phyloP scores from a whole-genome alignment of 2,329 filamentous ascomycete species.

The Aspergillus unguis region DNA sequence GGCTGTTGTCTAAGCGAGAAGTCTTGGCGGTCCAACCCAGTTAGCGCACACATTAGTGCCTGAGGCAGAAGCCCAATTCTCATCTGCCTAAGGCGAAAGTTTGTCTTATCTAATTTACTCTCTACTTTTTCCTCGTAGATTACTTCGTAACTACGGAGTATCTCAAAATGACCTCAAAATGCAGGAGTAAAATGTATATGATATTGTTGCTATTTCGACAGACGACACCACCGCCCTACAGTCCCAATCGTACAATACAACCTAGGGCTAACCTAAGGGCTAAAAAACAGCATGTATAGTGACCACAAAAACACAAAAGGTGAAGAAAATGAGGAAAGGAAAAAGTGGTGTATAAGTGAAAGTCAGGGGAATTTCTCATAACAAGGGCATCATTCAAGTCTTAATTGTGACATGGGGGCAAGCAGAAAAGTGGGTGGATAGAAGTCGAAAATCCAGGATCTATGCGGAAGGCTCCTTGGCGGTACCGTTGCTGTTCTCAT shows the following conservation, averaged over 20 bases:
- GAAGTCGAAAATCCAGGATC: no score
- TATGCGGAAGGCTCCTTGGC: conserved; percentile 12
- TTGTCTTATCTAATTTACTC: not conserved
- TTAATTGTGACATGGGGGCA: conserved; percentile 11
- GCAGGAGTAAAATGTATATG: not conserved
- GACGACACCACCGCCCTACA: conserved; percentile 9
- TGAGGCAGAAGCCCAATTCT: conserved; percentile 11
- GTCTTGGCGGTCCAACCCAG: conserved; percentile 16
- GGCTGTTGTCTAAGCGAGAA: conserved; percentile 42
- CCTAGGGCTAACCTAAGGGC: conserved; percentile 9
- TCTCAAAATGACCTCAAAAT: not conserved
- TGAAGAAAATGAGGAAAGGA: conserved; percentile 10
- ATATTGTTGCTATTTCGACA: not conserved
- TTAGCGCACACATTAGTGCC: conserved; percentile 7
- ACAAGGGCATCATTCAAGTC: conserved; percentile 13
- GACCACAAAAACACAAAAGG: conserved; percentile 10
- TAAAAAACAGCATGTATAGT: conserved; percentile 16
- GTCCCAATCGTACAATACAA: conserved; percentile 24
- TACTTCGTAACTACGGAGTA: not conserved
- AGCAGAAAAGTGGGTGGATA: conserved; percentile 23
- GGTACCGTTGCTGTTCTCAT: conserved; percentile 26
- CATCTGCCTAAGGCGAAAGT: not conserved
- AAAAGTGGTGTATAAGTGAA: conserved; percentile 13
- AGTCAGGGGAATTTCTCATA: conserved; percentile 6
- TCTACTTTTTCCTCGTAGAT: not conserved